Conservation (phyloP, 805 yeast species). For the Kodamaea leandrae region DNA sequence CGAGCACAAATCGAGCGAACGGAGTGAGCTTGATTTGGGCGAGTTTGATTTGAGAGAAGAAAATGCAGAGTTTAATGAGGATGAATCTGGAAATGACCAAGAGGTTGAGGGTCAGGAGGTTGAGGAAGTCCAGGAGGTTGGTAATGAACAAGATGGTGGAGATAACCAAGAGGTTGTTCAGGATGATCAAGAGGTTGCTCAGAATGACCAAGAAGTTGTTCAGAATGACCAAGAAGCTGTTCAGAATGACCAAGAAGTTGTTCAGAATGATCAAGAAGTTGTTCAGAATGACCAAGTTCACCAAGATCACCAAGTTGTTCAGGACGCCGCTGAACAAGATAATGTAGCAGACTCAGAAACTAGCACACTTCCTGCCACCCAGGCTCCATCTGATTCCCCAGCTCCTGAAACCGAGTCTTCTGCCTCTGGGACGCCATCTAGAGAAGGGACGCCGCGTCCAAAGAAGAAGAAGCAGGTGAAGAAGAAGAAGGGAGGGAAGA, state of each 20-base stretch:
- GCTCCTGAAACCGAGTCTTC: background rate
- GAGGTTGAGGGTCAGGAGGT: background rate
- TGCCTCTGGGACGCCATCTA: slow-evolving; percentile 4
- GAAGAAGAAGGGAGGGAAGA: slow-evolving; percentile 8
- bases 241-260: too few species aligned
- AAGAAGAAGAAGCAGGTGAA: slow-evolving; percentile 9
- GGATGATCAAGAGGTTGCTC: too few species aligned
- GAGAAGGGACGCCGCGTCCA: slow-evolving; percentile 3
- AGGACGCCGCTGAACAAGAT: too few species aligned
- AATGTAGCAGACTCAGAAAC: too few species aligned
- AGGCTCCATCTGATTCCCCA: background rate
- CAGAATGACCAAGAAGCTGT: too few species aligned
- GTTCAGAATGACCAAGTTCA: too few species aligned
- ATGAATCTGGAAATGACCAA: background rate
- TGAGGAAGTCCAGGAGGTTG: background rate
- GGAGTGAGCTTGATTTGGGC: background rate
- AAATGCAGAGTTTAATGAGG: background rate
- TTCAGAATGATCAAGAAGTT: too few species aligned
- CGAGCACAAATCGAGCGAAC: background rate
- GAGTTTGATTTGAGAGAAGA: background rate
- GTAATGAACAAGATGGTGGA: background rate
- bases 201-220: too few species aligned
- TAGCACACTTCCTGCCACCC: background rate
- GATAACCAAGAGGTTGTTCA: background rate
- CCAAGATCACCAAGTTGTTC: too few species aligned